Evolutionary conservation across 2,329 filamentous ascomycete species (phyloP), one percentile per base, ranked within the genome.

Genomic region (Botrytis fabae): DNA sequence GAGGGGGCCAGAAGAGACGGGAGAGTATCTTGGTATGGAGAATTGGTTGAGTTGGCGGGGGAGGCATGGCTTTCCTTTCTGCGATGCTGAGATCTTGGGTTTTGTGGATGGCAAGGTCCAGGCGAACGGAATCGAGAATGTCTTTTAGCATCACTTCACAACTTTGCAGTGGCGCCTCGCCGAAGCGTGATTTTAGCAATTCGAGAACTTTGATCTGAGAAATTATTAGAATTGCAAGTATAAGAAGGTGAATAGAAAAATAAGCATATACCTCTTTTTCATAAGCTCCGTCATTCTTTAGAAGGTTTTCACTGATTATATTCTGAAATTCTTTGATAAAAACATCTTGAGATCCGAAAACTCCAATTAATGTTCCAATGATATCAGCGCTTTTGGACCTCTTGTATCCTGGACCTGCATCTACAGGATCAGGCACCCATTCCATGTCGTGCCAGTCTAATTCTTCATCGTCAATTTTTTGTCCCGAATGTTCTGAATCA

Each of bases 111-210:
- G 87, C 84, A 12, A 85, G 83, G 80, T 98, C 93, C 74, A 97
- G 89, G 60, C 89, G 87, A 74, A 87, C 87, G 1, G 94, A 97
- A 79, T 98, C 95, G 76, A 92, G 88, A 51, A 98, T 92, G 81
- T 99, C 96, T 76, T 92, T 93, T 73, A 99, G 88, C 96, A 99
- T 99, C 78, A 99, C 96, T 80, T 99, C 95, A 82, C 95, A 98
- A 66, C 93, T 93, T 81, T 98, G 96, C 63, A 99, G 85, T 25
- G 93, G 90, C 42, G 88, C 87, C 76, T 98, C 94, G 38, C 95
- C 95, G 73, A 98, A 95, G 14, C 95, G 90, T 75, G 93, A 87
- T 83, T 98, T 98, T 74, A 99, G 87, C 16, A 98, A 87, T 73
- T 95, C 91, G 9, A 98, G 86, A 7, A 98, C 92, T 72, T 92